A percentile compares a stretch with the other conserved stretches of the same genome.
Conservation (phyloP, 805 yeast species). For the Wickerhamomyces alni region DNA sequence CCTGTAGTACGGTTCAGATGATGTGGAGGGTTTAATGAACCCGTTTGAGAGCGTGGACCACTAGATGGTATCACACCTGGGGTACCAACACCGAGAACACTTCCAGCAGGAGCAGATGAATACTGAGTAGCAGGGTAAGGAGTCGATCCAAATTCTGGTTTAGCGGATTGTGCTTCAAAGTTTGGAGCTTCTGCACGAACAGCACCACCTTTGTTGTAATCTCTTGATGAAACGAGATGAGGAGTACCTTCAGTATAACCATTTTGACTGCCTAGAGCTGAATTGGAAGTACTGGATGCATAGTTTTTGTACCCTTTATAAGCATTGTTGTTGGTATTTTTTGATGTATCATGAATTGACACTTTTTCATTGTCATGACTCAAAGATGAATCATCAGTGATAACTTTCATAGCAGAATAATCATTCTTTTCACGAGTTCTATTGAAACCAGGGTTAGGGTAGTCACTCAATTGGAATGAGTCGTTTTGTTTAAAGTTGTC, state of each 20-base stretch:
- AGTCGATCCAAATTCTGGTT: constrained; percentile 17
- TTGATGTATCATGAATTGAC: constrained; percentile 21
- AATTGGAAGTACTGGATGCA: not conserved
- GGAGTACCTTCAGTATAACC: constrained; percentile 19
- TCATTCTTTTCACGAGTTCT: constrained; percentile 2
- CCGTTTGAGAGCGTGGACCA: not conserved
- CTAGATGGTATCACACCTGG: too few relatives aligned
- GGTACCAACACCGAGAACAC: not conserved
- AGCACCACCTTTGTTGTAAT: constrained; percentile 18
- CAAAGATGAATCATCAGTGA: constrained; percentile 20
- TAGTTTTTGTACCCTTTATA: not conserved
- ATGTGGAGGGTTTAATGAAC: not conserved
- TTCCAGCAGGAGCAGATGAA: constrained; percentile 4
- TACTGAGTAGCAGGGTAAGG: constrained; percentile 12
- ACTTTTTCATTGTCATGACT: constrained; percentile 19
- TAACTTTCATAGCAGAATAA: constrained; percentile 14
- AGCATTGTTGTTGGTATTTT: constrained; percentile 5
- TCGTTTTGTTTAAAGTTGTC: constrained; percentile 11
- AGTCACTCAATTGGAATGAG: constrained; percentile 10
- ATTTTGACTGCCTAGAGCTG: not conserved
- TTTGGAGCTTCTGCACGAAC: constrained; percentile 19
- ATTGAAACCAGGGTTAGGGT: constrained; percentile 11
- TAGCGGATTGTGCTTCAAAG: constrained; percentile 18
- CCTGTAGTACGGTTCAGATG: not conserved
- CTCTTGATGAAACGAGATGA: constrained; percentile 20